These are phyloP conservation scores for Boletus vermiculosoides DNA, from an alignment of 768 basidiomycete genomes.

Conservation along the genomic window DNA sequence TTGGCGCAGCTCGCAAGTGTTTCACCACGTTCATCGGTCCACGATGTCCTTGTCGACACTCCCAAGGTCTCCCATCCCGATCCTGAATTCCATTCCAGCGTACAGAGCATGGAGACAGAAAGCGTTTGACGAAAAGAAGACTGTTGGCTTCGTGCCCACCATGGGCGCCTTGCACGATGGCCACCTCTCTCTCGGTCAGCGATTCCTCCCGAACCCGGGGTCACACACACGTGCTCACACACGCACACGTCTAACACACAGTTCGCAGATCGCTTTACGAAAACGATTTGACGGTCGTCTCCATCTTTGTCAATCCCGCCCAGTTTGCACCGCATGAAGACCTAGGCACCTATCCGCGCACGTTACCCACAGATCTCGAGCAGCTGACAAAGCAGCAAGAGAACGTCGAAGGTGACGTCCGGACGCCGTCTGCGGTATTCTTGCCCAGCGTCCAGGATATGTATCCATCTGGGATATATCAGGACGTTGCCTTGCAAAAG, in stretches of 20 bases:
- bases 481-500: constrained; percentile 67
- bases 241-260: constrained; percentile 30
- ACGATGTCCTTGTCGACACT: constrained; percentile 24
- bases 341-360: constrained; percentile 86
- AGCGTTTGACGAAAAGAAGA: constrained; percentile 55
- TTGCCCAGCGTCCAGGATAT: constrained; percentile 77
- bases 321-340: constrained; percentile 98
- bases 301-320: constrained; percentile 97
- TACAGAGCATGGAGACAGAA: constrained; percentile 73
- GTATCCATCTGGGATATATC: constrained; percentile 90
- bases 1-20: constrained; percentile 3
- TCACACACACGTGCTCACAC: not conserved
- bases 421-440: constrained; percentile 70
- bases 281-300: constrained; percentile 86
- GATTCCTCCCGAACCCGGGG: constrained; percentile 18
- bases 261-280: constrained; percentile 73
- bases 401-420: constrained; percentile 28
- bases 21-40: not conserved
- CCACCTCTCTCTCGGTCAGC: constrained; percentile 84
- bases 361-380: constrained; percentile 71
- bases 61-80: constrained; percentile 38
- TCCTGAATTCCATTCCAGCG: constrained; percentile 57
- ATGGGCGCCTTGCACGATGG: constrained; percentile 98
- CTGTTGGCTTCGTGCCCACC: constrained; percentile 94
- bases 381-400: constrained; percentile 46